Base-by-base conservation (phyloP, 441 rosid genomes). In the Pelargonium cotyledonis region DNA sequence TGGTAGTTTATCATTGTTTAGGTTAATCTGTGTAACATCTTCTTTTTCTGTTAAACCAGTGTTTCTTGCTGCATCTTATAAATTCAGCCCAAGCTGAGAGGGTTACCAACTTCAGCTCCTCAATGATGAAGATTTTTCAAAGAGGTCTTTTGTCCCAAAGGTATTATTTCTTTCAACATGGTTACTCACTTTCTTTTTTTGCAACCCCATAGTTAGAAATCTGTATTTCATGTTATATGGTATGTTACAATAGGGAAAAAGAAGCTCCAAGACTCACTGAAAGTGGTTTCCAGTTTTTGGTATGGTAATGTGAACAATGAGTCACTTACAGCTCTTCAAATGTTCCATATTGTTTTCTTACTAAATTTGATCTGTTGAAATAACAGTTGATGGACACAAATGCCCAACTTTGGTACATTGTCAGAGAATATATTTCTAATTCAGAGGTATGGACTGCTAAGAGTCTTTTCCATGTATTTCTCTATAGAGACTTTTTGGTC, bases 231-330 rank as follows among this genome's bases (percentile, higher is more conserved):
- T 68, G 65, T 76, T 65, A 67, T 2, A 29, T 29, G 35, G 35
- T 29, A 29, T 29, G 35, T 29, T 29, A n/a, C 21, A 75, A 35
- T 84, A 88, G 99, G 82, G 96, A 90, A 55, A 89, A 76, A 85
- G 96, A 91, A 68, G 82, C 84, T 76, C 86, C 92, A 26, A 85
- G 88, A 72, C 81, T 94, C 80, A 88, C 96, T 23, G 96, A 94
- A 85, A 83, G 88, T 81, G 97, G 97, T 79, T 94, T 94, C 79
- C 99, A 94, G 82, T 94, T 94, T 85, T 82, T 94, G 97, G 97
- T 94, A 84, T 69, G 92, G 1, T 65, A 71, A 51, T 61, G 40
- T 71, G 69, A 70, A 69, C 75, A 67, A 77, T 46, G 62, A 61
- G 70, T 29, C 63, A 35, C 72, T 71, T 77, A 26, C 62, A 67